Evolutionary conservation across 495 filamentous ascomycete species (phyloP).

Genomic region (Lophiostoma macrostomum): DNA sequence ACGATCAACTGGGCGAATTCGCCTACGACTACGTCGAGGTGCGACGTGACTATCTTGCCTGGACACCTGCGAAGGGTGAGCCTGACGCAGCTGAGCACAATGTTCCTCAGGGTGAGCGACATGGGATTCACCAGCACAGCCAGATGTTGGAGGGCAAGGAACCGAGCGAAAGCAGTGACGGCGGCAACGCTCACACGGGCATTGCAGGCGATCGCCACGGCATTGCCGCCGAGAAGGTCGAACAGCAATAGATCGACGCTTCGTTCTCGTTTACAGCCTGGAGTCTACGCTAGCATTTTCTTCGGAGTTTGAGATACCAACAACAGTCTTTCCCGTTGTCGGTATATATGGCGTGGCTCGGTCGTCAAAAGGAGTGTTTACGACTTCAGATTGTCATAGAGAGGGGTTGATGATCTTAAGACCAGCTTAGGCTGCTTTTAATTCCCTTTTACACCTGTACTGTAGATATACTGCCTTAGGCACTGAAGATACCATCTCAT

Average conservation of each 20-base stretch:
- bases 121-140: constrained; percentile 78
- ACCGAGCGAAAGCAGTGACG: constrained; percentile 49
- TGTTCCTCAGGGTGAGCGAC: constrained; percentile 65
- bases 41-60: constrained; percentile 92
- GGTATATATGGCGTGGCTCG: too few relatives aligned
- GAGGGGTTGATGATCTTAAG: background rate
- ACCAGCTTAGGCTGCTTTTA: background rate
- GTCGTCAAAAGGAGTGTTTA: background rate
- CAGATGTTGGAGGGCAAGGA: constrained; percentile 65
- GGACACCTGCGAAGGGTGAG: constrained; percentile 80
- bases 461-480: constrained; percentile 4
- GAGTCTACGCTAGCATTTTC: constrained; percentile 18
- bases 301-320: constrained; percentile 30
- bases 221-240: constrained; percentile 27
- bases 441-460: background rate
- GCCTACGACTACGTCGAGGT: constrained; percentile 99
- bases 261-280: constrained; percentile 3
- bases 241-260: constrained; percentile 5
- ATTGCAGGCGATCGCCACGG: constrained; percentile 42
- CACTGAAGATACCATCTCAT: background rate
- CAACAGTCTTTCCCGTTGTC: constrained; percentile 18
- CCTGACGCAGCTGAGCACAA: constrained; percentile 57
- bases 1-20: constrained; percentile 97
- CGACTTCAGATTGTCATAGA: background rate
- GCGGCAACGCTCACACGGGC: constrained; percentile 41